These are phyloP conservation scores for Myrmaecium sp. DNA, from an alignment of 2,329 filamentous ascomycete genomes.

Conservation along the genomic window DNA sequence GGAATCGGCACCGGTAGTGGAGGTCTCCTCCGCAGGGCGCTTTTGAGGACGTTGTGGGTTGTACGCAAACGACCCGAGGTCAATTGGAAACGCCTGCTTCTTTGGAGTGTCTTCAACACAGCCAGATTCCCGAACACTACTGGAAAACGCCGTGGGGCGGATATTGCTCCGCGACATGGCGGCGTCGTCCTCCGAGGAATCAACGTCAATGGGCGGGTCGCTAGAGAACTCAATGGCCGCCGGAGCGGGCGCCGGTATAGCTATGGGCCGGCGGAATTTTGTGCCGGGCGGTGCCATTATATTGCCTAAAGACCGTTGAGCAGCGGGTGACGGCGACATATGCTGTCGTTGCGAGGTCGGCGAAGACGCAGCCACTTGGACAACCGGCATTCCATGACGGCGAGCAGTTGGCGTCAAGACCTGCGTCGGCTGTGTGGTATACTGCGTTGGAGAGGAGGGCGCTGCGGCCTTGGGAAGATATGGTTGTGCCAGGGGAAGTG, in stretches of 20 bases:
- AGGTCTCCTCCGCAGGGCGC: slow-evolving; percentile 14
- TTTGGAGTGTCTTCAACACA: not conserved
- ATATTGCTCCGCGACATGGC: slow-evolving; percentile 42
- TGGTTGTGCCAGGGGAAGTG: slow-evolving; percentile 13
- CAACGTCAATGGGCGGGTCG: slow-evolving; percentile 30
- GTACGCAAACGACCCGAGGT: slow-evolving; percentile 1
- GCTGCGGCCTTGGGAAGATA: not conserved
- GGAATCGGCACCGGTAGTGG: slow-evolving; percentile 6
- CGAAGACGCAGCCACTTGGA: slow-evolving; percentile 85
- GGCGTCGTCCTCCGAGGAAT: slow-evolving; percentile 23
- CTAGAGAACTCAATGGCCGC: slow-evolving; percentile 29
- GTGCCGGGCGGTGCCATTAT: slow-evolving; percentile 62
- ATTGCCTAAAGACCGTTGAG: slow-evolving; percentile 17
- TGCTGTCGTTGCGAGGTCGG: slow-evolving; percentile 31
- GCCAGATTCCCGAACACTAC: slow-evolving; percentile 11
- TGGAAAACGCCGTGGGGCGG: slow-evolving; percentile 40
- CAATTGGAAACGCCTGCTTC: not conserved
- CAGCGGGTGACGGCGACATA: slow-evolving; percentile 26
- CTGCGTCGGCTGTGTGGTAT: slow-evolving; percentile 43
- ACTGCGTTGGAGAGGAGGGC: slow-evolving; percentile 1
- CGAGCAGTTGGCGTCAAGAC: slow-evolving; percentile 27
- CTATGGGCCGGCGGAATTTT: slow-evolving; percentile 39
- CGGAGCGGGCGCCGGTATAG: slow-evolving; percentile 18
- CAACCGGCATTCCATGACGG: slow-evolving; percentile 20
- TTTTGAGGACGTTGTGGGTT: slow-evolving; percentile 8